Percentiles rank a stretch among this genome's conserved stretches.
Conservation (phyloP, 495 filamentous ascomycete genomes). For the Tetracladium setigerum region DNA sequence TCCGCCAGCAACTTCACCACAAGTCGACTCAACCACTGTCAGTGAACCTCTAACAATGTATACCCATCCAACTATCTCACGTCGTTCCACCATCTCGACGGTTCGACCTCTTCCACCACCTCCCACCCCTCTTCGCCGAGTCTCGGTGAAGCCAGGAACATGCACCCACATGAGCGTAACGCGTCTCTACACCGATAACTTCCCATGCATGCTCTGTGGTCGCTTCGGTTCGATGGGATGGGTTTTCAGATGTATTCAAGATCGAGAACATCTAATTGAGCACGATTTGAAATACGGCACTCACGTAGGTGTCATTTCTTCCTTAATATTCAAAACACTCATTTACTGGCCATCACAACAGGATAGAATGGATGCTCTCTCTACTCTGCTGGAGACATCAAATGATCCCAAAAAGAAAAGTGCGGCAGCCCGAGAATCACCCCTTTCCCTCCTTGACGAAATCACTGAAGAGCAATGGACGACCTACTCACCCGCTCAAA, state of each 20-base stretch:
- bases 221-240: constrained; percentile 45
- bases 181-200: constrained; percentile 35
- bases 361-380: constrained; percentile 24
- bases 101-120: not conserved
- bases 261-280: constrained; percentile 39
- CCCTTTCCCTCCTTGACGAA: constrained; percentile 37
- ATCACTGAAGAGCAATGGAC: constrained; percentile 41
- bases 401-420: constrained; percentile 5
- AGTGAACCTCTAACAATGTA: not conserved
- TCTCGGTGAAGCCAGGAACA: constrained; percentile 8
- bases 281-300: constrained; percentile 25
- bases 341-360: constrained; percentile 9
- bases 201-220: constrained; percentile 45
- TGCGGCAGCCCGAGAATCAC: constrained; percentile 9
- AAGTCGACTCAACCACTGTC: not conserved
- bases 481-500: constrained; percentile 33
- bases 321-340: constrained; percentile 1
- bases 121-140: not conserved
- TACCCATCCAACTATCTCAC: not conserved
- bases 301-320: constrained; percentile 18
- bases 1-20: too few relatives aligned
- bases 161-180: constrained; percentile 58
- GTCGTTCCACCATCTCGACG: not conserved
- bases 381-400: constrained; percentile 13
- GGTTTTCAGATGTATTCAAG: constrained; percentile 60